Percentiles rank a stretch among this genome's conserved stretches.
Evolutionary conservation across 805 yeast species (phyloP).

Genomic region (Ogataea paraovalis): DNA sequence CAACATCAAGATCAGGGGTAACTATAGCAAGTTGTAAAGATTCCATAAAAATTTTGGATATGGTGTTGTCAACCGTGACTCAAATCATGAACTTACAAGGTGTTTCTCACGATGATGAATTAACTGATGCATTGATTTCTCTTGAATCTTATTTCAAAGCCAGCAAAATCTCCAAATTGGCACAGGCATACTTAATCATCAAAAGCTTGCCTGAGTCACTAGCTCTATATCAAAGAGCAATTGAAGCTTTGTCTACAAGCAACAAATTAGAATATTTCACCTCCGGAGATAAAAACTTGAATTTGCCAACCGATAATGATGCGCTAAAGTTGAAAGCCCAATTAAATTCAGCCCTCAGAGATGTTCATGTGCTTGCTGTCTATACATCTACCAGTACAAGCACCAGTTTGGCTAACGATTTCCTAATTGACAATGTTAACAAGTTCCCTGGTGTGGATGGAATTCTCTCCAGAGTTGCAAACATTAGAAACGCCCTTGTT

Average conservation of each 20-base stretch:
- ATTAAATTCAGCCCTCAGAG: constrained; percentile 20
- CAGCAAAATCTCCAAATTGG: constrained; percentile 40
- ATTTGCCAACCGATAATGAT: constrained; percentile 29
- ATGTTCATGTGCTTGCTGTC: constrained; percentile 46
- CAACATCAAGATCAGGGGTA: constrained; percentile 17
- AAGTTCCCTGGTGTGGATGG: constrained; percentile 28
- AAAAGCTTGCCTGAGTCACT: constrained; percentile 45
- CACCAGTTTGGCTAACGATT: constrained; percentile 11
- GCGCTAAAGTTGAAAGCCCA: constrained; percentile 15
- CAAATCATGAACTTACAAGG: constrained; percentile 84
- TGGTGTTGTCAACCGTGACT: constrained; percentile 47
- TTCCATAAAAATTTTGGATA: constrained; percentile 44
- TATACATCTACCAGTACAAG: constrained; percentile 30
- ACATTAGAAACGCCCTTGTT: constrained; percentile 35
- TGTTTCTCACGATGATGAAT: constrained; percentile 78
- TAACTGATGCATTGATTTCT: constrained; percentile 49
- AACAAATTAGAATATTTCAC: constrained; percentile 18
- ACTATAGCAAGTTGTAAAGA: constrained; percentile 36
- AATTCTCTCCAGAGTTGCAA: constrained; percentile 30
- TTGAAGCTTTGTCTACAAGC: constrained; percentile 7
- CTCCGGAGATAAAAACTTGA: constrained; percentile 42
- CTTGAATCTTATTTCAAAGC: constrained; percentile 47
- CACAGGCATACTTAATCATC: constrained; percentile 39
- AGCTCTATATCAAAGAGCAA: constrained; percentile 37
- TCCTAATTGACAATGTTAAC: constrained; percentile 26